Base-by-base conservation (phyloP, 2,329 filamentous ascomycete genomes). In the Stagonosporopsis vannaccii region DNA sequence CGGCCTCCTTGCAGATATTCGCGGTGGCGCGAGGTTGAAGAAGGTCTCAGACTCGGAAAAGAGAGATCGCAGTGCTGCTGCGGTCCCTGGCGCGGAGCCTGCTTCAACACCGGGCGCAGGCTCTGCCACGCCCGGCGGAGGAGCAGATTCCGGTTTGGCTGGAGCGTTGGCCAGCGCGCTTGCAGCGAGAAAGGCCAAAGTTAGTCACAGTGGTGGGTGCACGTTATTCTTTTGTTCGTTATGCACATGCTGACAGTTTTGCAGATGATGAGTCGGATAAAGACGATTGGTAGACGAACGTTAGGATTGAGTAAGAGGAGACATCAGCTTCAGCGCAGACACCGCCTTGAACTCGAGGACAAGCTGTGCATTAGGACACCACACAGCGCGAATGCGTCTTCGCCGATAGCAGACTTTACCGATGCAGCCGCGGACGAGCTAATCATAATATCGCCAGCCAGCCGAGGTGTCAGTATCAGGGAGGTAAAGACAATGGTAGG, bases 101-200 rank as follows among this genome's bases (percentile, higher is more conserved):
- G 46, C 81, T 44, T 83, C 83, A 39, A 83, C 81, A 17, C 84
- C 85, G 11, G 85, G 78, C 32, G 75, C 77, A 40, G 79, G 68
- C 30, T 70, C 66, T 43, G 60, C 68, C 28, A 60, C 67, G 15
- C 62, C 67, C 33, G 70, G 62, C 36, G 70, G 61, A 22, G 70
- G 63, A 20, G 61, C 63, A 46, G 74, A 75, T 26, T 69, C 68
- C 67, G 76, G 76, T 13, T 59, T 82, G 65, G 81, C 80, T 52
- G 79, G 78, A 12, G 80, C 80, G 41, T 72, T 97, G 84, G 91
- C 92, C 20, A 91, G 90, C 79, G 93, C 92, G 43, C 79, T 97
- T 66, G 91, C 91, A 57, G 89, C 87, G 79, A 85, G 94, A 76
- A 97, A 97, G 82, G 87, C 92, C 77, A 97, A 96, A 82, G 94